Base-by-base conservation (phyloP, 2,329 filamentous ascomycete genomes). In the Cladosporium colombiae region DNA sequence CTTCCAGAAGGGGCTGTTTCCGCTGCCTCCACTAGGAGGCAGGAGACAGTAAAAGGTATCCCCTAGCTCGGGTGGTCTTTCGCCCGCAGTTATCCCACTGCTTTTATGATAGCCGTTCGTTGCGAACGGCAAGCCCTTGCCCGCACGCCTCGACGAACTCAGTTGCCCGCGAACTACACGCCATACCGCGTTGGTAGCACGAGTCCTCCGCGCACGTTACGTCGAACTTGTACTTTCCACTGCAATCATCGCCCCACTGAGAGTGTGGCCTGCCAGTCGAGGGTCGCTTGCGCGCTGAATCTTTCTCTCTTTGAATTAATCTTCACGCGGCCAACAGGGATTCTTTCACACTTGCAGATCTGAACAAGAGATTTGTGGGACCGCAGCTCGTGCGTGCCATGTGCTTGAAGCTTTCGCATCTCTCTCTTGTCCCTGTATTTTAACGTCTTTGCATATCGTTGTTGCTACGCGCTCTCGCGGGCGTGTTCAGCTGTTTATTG, bases 321-420 rank as follows among this genome's bases (percentile, higher is more conserved):
- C 33, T 55, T 46, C 21, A 25, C 50, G 35, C 49, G 11, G 33
- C 56, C 46, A n/a, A 21, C 44, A 33, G 59, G 16, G 40, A 46
- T 46, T n/a, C 23, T 14, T 27, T n/a, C 7, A 40, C 44, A n/a
- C 59, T 52, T 50, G 59, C 29, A 63, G 61, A 63, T 55, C 50
- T 14, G 10, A 23, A 29, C 33, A 23, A 31, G 61, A 21, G 27
- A 33, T 18, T 33, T 50, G 60, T 62, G 60, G 46, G 53, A 53
- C 60, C 29, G 31, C 59, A 27, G 31, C 60, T 53, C 60, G 60
- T 56, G 61, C 50, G 61, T 63, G 61, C 61, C 61, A 63, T 63
- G 61, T 55, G 61, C 61, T 55, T 63, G 55, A 57, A 57, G 55
- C 55, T 57, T 57, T 57, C 11, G 10, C 27, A n/a, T 21, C 29